Percentiles rank a stretch among this genome's conserved stretches.
Conservation (phyloP, 2,329 filamentous ascomycete species). For the Cercospora sojina region DNA sequence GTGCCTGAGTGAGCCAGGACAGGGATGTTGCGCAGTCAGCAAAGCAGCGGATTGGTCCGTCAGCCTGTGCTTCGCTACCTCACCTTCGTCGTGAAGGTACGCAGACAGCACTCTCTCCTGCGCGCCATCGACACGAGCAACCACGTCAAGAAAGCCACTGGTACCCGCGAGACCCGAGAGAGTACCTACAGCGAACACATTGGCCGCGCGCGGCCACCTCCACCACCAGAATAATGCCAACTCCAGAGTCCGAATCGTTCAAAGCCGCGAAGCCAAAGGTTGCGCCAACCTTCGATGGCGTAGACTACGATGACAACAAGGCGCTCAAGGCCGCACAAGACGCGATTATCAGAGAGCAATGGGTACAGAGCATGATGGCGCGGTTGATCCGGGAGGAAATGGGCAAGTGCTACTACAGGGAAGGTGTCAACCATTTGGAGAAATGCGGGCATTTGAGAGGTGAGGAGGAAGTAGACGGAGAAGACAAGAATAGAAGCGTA, state of each 20-base stretch:
- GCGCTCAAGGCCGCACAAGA: constrained; percentile 81
- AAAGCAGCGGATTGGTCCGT: constrained; percentile 4
- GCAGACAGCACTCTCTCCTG: background rate
- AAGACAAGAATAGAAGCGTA: background rate
- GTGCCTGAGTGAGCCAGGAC: background rate
- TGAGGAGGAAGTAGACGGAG: constrained; percentile 48
- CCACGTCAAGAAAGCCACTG: background rate
- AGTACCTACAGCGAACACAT: background rate
- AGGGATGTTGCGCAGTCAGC: constrained; percentile 2
- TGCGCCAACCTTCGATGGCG: constrained; percentile 78
- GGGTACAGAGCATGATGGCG: constrained; percentile 88
- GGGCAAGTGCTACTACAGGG: constrained; percentile 79
- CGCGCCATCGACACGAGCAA: constrained; percentile 10
- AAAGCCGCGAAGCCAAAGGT: constrained; percentile 81
- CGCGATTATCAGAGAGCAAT: constrained; percentile 79
- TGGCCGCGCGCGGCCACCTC: constrained; percentile 1
- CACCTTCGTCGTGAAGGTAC: constrained; percentile 1
- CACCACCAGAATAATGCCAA: constrained; percentile 60
- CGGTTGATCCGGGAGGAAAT: constrained; percentile 78
- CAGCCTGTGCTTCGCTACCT: background rate
- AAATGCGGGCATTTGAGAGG: constrained; percentile 81
- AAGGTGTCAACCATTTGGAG: constrained; percentile 85
- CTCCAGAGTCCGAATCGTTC: constrained; percentile 77
- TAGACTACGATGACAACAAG: constrained; percentile 81
- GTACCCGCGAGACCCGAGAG: background rate